Conservation (phyloP, 2,329 filamentous ascomycete genomes). For the Botrytis galanthina region DNA sequence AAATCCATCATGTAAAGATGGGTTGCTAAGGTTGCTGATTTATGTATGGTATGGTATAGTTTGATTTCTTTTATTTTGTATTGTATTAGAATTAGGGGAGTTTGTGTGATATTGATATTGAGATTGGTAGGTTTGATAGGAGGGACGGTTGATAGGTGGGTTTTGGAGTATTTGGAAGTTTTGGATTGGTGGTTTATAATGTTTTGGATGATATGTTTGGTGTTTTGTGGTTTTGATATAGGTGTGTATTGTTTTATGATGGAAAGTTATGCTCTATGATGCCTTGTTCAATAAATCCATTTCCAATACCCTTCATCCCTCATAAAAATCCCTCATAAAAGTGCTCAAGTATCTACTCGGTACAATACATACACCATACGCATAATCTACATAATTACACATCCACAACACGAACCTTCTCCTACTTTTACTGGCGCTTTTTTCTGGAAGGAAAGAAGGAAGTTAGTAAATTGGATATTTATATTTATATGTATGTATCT, state of each 20-base stretch:
- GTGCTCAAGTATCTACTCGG: background rate
- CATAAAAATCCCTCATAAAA: background rate
- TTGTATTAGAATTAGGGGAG: background rate
- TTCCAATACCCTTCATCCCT: background rate
- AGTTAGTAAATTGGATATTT: background rate
- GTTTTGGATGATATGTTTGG: too few species aligned
- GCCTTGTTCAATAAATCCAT: background rate
- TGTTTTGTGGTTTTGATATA: too few species aligned
- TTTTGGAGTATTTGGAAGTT: background rate
- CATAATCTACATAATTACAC: background rate
- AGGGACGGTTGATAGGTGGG: background rate
- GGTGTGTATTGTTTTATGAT: too few species aligned
- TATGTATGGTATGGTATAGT: background rate
- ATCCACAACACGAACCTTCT: background rate
- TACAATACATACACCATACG: background rate
- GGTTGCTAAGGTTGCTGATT: background rate
- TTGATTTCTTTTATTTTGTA: background rate
- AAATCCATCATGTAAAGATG: background rate
- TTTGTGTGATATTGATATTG: background rate
- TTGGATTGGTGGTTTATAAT: too few species aligned
- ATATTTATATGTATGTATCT: too few species aligned
- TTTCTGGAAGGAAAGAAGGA: rapidly evolving
- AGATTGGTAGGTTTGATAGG: background rate
- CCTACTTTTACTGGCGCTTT: background rate
- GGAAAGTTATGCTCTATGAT: too few species aligned